These are phyloP conservation scores for Pilasporangium apinafurcum DNA, from an alignment of 352 stramenopile species.

Conservation along the genomic window DNA sequence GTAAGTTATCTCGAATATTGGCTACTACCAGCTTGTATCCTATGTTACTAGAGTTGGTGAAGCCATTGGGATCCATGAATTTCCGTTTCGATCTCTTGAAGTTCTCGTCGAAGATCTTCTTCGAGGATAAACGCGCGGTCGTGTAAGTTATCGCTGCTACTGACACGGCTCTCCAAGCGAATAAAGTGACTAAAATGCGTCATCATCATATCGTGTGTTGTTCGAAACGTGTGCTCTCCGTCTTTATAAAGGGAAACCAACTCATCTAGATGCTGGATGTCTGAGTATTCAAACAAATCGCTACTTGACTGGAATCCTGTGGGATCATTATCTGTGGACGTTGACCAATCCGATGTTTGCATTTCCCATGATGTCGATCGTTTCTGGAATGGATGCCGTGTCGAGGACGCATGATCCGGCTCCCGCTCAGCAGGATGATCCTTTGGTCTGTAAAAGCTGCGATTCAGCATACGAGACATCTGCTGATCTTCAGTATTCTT, in stretches of 20 bases:
- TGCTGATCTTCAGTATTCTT: constrained; percentile 6
- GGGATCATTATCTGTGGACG: neutral
- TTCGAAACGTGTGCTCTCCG: constrained; percentile 27
- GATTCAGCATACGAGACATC: neutral
- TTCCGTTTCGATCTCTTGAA: constrained; percentile 19
- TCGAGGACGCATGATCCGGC: no score
- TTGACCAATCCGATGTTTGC: no score
- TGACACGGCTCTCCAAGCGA: constrained; percentile 39
- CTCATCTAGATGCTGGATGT: constrained; percentile 14
- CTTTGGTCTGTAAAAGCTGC: constrained; percentile 1
- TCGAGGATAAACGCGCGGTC: constrained; percentile 53
- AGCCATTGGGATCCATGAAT: constrained; percentile 9
- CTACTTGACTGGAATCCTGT: neutral
- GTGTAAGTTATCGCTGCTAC: constrained; percentile 33
- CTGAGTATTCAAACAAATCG: neutral
- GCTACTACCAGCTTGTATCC: constrained; percentile 1
- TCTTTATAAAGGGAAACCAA: constrained; percentile 34
- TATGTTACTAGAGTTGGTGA: constrained; percentile 1
- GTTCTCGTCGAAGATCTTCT: constrained; percentile 53
- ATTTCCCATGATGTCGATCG: no score
- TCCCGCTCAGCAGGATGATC: constrained; percentile 2
- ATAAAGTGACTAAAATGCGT: constrained; percentile 51
- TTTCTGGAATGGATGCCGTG: no score
- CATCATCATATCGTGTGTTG: constrained; percentile 39
- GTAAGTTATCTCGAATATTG: constrained; percentile 12